Evolutionary conservation across 305 asterid genomes (phyloP), one percentile per base, ranked within the genome.

Genomic region (Nicotiana rustica): DNA sequence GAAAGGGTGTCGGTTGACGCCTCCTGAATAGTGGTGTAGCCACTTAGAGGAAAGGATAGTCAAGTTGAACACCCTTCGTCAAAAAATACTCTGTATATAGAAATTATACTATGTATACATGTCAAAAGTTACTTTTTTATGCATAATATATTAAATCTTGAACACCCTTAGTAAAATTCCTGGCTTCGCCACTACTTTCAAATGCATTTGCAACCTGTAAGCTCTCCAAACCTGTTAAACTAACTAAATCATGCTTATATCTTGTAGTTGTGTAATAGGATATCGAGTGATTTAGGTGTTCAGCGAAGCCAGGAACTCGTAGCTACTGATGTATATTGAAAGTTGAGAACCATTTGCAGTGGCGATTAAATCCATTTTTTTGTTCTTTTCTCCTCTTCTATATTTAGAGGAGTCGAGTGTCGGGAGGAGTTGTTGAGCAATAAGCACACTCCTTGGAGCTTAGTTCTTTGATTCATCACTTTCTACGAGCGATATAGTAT

Each of bases 251-350:
- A 49, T 67, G 49, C 12, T 38, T 73, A 57, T 76, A 59, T 60
- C 47, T 17, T 86, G 88, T 95, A 95, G 98, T 81, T 95, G 86
- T 95, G 99, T 78, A 88, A 90, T 83, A 93, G 84, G 87, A 88
- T 95, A 83, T 91, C 97, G 0, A 84, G 77, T 83, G 97, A 95
- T 86, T 87, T 95, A 89, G 97, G 97, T 25, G 95, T 89, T 65
- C 84, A 92, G 3, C 86, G 79, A 80, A 87, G 87, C 78, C 89
- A 85, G 85, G 92, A 86, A 84, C 87, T 90, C 85, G 70, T 86
- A 62, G 81, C 86, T n/a, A 52, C 89, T 55, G 88, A 81, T 29
- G 21, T 86, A 47, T 49, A 29, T 33, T 55, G 78, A 81, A 17
- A 67, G 55, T 31, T 31, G 49, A 0, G 64, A 18, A 81, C 56